Evolutionary conservation across 2,329 filamentous ascomycete genomes (phyloP), one percentile per base, ranked within the genome.

Genomic region (Pseudocercospora fijiensis): DNA sequence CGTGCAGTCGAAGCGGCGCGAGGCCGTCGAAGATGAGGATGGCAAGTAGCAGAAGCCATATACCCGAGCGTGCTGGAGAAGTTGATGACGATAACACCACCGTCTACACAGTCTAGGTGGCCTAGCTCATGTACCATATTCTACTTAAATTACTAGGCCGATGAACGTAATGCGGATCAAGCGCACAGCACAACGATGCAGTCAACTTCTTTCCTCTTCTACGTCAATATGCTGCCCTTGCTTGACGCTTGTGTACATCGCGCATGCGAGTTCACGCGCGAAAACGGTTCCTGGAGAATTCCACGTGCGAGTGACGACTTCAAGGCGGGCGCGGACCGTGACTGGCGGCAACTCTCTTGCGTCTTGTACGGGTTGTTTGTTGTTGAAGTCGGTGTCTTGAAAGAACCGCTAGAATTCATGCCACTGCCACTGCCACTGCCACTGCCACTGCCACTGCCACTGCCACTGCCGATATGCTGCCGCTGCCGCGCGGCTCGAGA

Each of bases 1-100:
- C 8, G 67, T 74, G 18, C 63, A 79, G 60, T 76, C 76, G 16
- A 72, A 80, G 68, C 75, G 77, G 62, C 73, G 80, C 67, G 77
- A 79, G 66, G 76, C 78, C 22, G 68, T 74, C 33, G 76, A 78
- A 57, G 69, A 72, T 57, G 69, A 73, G 10, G 65, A 72, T 16
- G 58, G 59, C 59, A 78, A 79, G 69, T 74, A 5, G 75, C 76
- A 30, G 79, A 79, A 64, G 80, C 79, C 4, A 81, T 77, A 70
- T 77, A 70, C 77, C 77, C 13, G 78, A 78, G 69, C 76, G 76
- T 41, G 76, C 76, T 16, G 80, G 78, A 37, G 80, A 82, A 69
- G 78, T 78, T 60, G 80, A 82, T 67, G 74, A 76, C 6, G 76
- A 74, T 65, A 82, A 82, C 70, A 80, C 76, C n/a, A 81, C 79